phyloP scores from a whole-genome alignment of 371 early-diverging fungal genomes.

The Mucor plumbeus region DNA sequence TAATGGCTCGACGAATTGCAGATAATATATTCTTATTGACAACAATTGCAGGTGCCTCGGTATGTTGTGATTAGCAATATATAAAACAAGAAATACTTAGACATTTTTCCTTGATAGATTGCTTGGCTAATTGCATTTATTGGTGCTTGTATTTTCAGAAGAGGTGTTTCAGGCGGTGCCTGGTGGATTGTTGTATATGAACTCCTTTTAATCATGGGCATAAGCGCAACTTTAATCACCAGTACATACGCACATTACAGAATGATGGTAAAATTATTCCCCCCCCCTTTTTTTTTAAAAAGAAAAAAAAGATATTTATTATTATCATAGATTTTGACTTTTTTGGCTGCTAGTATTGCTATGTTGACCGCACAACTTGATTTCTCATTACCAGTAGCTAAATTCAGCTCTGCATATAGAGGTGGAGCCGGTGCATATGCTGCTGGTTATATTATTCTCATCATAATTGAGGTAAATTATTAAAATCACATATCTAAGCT shows the following conservation, averaged over 20 bases:
- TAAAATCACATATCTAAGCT: not conserved
- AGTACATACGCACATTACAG: conserved; percentile 43
- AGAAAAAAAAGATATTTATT: not conserved
- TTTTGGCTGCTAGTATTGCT: conserved; percentile 47
- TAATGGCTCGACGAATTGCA: conserved; percentile 28
- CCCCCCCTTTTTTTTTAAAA: not conserved
- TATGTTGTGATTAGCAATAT: conserved; percentile 2
- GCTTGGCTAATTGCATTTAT: conserved; percentile 53
- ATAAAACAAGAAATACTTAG: not conserved
- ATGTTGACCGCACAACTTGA: conserved; percentile 41
- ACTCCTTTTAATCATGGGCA: conserved; percentile 37
- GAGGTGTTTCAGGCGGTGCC: conserved; percentile 25
- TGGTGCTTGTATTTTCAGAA: conserved; percentile 39
- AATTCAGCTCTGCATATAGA: conserved; percentile 4
- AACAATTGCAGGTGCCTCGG: conserved; percentile 37
- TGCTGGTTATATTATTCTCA: conserved; percentile 49
- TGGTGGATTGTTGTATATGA: conserved; percentile 56
- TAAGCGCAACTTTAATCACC: conserved; percentile 26
- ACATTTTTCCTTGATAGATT: not conserved
- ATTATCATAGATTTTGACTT: conserved; percentile 40
- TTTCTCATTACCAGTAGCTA: conserved; percentile 18
- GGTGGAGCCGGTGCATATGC: conserved; percentile 36
- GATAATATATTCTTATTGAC: conserved; percentile 41
- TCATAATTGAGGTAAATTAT: conserved; percentile 43
- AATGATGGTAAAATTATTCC: conserved; percentile 32